Evolutionary conservation across 140 eudicot species (phyloP).

Genomic region (Stevia rebaudiana): DNA sequence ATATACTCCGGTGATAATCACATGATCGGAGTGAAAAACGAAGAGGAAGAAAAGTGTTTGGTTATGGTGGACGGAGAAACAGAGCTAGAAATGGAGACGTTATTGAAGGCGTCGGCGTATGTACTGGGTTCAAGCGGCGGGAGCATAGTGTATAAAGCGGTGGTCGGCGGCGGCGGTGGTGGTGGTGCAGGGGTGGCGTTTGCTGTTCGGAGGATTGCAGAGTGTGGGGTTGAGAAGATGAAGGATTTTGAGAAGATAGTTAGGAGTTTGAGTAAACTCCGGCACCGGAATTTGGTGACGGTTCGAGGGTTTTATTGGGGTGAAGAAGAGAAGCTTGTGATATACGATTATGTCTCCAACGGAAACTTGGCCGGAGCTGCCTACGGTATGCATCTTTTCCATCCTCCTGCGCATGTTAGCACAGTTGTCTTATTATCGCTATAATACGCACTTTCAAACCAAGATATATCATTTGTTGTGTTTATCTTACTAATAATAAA

Average conservation of each 20-base stretch:
- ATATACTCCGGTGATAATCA: not conserved
- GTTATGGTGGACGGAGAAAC: slow-evolving; percentile 90
- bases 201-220: slow-evolving; percentile 75
- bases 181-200: slow-evolving; percentile 37
- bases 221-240: slow-evolving; percentile 36
- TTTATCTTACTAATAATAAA: too few relatives aligned
- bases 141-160: slow-evolving; percentile 70
- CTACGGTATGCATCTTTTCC: slow-evolving; percentile 40
- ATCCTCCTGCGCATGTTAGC: not conserved
- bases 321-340: slow-evolving; percentile 68
- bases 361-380: slow-evolving; percentile 63
- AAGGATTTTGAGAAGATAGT: slow-evolving; percentile 62
- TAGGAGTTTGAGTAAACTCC: slow-evolving; percentile 46
- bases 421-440: too few relatives aligned
- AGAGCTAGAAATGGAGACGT: slow-evolving; percentile 57
- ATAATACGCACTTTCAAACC: too few relatives aligned
- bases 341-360: slow-evolving; percentile 56
- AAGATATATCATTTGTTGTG: too few relatives aligned
- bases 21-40: not conserved
- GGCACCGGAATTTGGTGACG: slow-evolving; percentile 60
- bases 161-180: slow-evolving; percentile 47
- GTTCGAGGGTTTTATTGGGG: slow-evolving; percentile 84
- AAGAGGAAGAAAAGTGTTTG: slow-evolving; percentile 17
- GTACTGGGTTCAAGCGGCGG: slow-evolving; percentile 61
- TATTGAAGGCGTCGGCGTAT: slow-evolving; percentile 67